These are phyloP conservation scores for Colletotrichum siamense DNA, from an alignment of 2,329 filamentous ascomycete genomes.

Conservation along the genomic window DNA sequence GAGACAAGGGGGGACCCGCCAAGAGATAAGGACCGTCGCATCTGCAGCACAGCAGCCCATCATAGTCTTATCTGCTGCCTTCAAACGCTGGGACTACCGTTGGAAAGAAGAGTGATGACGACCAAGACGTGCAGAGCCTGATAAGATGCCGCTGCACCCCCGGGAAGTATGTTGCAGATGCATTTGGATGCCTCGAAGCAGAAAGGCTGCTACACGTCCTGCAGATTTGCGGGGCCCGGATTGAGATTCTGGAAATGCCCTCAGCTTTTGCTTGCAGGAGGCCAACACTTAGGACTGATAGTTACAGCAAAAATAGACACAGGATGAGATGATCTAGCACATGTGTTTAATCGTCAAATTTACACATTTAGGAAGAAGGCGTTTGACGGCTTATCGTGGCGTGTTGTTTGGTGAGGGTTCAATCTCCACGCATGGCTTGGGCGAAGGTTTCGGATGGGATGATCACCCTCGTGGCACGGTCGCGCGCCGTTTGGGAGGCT, in stretches of 20 bases:
- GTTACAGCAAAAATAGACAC: background rate
- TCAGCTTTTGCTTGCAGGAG: background rate
- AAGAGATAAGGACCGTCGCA: constrained; percentile 17
- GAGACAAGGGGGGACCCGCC: constrained; percentile 2
- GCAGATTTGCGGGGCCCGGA: background rate
- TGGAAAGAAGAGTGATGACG: background rate
- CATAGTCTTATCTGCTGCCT: background rate
- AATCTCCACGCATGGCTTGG: background rate
- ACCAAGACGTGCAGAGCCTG: background rate
- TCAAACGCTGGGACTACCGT: background rate
- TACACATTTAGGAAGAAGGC: background rate
- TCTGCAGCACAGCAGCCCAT: background rate
- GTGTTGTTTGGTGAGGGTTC: background rate
- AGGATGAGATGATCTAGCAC: background rate
- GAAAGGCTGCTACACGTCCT: constrained; percentile 6
- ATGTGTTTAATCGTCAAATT: background rate
- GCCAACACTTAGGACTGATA: background rate
- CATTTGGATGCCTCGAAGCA: constrained; percentile 1
- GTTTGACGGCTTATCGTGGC: constrained; percentile 8
- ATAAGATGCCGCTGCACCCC: constrained; percentile 2
- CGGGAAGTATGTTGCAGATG: background rate
- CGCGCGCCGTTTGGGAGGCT: background rate
- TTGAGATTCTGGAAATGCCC: background rate
- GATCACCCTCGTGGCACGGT: background rate
- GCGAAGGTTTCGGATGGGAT: background rate